Conservation (phyloP, 164 flowering plant species). For the Liriodendron chinense region DNA sequence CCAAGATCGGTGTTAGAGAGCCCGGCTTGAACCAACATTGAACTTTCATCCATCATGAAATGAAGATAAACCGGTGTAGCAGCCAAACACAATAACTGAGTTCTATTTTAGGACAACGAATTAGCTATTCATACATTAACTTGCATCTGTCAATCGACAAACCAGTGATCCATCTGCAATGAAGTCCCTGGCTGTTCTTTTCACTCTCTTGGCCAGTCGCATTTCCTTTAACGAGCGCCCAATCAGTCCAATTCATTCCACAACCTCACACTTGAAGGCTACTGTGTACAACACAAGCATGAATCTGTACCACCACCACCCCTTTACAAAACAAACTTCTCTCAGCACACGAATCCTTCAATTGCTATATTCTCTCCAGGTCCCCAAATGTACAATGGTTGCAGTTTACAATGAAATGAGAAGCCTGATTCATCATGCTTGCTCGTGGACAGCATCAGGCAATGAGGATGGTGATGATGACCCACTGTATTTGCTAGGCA, state of each 20-base stretch:
- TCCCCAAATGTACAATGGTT: not conserved
- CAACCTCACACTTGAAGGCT: not conserved
- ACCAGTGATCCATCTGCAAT: no score
- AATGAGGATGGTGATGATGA: conserved; percentile 51
- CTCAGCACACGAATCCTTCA: not conserved
- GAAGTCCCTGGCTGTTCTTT: not conserved
- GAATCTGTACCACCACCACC: not conserved
- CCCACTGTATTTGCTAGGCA: conserved; percentile 65
- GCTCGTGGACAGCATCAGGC: conserved; percentile 35
- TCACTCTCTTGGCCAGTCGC: not conserved
- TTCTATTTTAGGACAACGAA: no score
- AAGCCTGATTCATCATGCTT: conserved; percentile 16
- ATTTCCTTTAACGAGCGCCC: not conserved
- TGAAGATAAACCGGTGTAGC: no score
- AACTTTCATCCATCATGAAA: no score
- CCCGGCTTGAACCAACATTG: no score
- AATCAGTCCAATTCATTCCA: not conserved
- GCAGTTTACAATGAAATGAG: not conserved
- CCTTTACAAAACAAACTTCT: not conserved
- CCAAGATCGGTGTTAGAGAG: no score
- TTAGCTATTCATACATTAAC: no score
- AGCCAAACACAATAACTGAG: no score
- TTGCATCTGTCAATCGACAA: no score
- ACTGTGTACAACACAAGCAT: not conserved
- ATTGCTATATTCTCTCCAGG: not conserved